Evolutionary conservation across 225 moss, liverwort and hornwort species (phyloP), one percentile per base, ranked within the genome.

Genomic region (Bryoerythrophyllum caledonicum): DNA sequence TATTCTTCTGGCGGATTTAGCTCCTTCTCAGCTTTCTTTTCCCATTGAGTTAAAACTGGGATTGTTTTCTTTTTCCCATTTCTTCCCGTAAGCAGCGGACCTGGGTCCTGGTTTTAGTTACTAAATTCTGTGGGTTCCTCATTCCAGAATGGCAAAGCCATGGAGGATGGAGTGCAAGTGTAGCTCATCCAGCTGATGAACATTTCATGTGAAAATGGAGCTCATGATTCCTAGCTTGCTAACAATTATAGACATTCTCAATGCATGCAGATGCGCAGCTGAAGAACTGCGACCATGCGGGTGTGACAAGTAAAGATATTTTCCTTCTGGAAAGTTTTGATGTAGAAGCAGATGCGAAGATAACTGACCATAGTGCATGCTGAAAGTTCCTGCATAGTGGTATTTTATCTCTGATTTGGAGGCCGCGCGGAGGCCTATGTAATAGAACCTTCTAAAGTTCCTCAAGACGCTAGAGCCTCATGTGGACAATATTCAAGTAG

Each of bases 121-220:
- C 65, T n/a, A n/a, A n/a, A 35, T 15, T 60, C 44, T 32, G 14
- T 66, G 49, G 35, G 41, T 71, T 68, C 67, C 48, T 67, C 58
- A n/a, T 83, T 76, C 26, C 76, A 86, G 83, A 81, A 62, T 76
- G 61, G 44, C 58, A 79, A 86, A 62, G 74, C 74, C 13, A 32
- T 70, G 74, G 80, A 80, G 69, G 55, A 63, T 44, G 80, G 78
- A 75, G 64, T 80, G 58, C 70, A 83, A 78, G 75, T 84, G 25
- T 84, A 84, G 76, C 63, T 68, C 32, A 44, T 80, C 52, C 38
- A 55, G 55, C 75, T 72, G 72, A 72, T 59, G 63, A 69, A 74
- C 60, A 28, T 11, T 67, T 66, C 56, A 73, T 65, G 71, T 58
- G 64, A 66, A 69, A 70, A 77, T 24, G 65, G 71, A 80, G 67